phyloP scores from a whole-genome alignment of 2,329 filamentous ascomycete genomes.

The Pseudogymnoascus sp. region DNA sequence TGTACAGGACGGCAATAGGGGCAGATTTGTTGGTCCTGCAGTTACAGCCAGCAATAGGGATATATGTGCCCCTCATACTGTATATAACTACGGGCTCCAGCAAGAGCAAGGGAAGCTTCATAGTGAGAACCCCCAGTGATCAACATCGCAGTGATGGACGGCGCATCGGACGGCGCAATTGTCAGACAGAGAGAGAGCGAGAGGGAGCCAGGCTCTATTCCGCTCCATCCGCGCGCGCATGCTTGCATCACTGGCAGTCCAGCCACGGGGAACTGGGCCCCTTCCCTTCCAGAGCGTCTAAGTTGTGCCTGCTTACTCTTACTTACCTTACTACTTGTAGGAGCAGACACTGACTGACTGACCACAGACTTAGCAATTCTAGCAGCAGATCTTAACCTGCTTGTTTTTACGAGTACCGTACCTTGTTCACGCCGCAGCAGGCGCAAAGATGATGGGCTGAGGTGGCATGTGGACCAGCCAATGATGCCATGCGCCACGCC shows the following conservation, averaged over 20 bases:
- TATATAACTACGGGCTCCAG: not conserved
- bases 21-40: not conserved
- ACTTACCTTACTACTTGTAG: not conserved
- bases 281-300: not conserved
- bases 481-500: slow-evolving; percentile 7
- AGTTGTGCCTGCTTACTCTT: not conserved
- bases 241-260: not conserved
- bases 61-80: not conserved
- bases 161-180: not conserved
- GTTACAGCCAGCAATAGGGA: not conserved
- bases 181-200: not conserved
- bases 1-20: not conserved
- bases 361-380: not conserved
- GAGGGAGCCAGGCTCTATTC: not conserved
- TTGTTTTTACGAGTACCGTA: not conserved
- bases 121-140: not conserved
- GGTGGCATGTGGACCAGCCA: slow-evolving; percentile 11
- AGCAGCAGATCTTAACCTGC: not conserved
- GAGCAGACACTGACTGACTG: not conserved
- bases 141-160: not conserved
- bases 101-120: not conserved
- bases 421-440: not conserved
- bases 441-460: slow-evolving; percentile 9
- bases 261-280: not conserved
- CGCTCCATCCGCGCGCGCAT: not conserved